These are phyloP conservation scores for Agroathelia rolfsii DNA, from an alignment of 1,284 basidiomycete species.

Conservation along the genomic window DNA sequence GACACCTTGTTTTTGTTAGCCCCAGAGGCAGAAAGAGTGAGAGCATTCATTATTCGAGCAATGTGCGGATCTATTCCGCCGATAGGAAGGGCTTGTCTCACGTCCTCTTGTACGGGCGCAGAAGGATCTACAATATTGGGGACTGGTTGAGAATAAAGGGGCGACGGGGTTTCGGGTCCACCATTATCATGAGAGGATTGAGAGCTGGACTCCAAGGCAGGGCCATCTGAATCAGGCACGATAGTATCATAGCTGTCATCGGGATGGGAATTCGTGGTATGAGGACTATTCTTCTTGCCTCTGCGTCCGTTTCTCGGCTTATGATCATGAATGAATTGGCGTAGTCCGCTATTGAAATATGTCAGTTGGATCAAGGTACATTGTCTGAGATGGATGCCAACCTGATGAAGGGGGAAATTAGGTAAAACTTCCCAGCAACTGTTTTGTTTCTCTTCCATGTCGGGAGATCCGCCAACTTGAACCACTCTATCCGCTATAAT, in stretches of 20 bases:
- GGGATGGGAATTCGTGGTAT: slow-evolving; percentile 14
- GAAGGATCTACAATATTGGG: slow-evolving; percentile 17
- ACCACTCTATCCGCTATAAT: slow-evolving; percentile 92
- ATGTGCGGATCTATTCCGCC: slow-evolving; percentile 54
- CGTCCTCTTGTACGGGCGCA: slow-evolving; percentile 6
- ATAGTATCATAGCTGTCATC: slow-evolving; percentile 14
- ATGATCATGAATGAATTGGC: slow-evolving; percentile 49
- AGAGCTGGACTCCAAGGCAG: slow-evolving; percentile 53
- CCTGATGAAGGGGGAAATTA: slow-evolving; percentile 93
- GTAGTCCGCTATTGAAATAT: slow-evolving; percentile 40
- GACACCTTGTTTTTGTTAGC: slow-evolving; percentile 14
- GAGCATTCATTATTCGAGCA: slow-evolving; percentile 51
- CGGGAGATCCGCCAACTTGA: slow-evolving; percentile 81
- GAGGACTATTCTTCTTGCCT: slow-evolving; percentile 14
- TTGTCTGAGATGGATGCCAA: slow-evolving; percentile 29
- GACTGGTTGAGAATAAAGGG: slow-evolving; percentile 36
- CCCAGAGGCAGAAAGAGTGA: slow-evolving; percentile 49
- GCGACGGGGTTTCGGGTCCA: slow-evolving; percentile 55
- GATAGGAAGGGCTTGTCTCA: slow-evolving; percentile 13
- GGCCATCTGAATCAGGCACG: slow-evolving; percentile 16
- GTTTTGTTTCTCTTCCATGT: slow-evolving; percentile 84
- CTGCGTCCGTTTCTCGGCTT: slow-evolving; percentile 31
- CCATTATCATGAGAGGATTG: slow-evolving; percentile 52
- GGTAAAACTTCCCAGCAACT: slow-evolving; percentile 79
- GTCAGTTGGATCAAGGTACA: slow-evolving; percentile 11